Evolutionary conservation across 441 rosid genomes (phyloP).

Genomic region (Corymbia calophylla): DNA sequence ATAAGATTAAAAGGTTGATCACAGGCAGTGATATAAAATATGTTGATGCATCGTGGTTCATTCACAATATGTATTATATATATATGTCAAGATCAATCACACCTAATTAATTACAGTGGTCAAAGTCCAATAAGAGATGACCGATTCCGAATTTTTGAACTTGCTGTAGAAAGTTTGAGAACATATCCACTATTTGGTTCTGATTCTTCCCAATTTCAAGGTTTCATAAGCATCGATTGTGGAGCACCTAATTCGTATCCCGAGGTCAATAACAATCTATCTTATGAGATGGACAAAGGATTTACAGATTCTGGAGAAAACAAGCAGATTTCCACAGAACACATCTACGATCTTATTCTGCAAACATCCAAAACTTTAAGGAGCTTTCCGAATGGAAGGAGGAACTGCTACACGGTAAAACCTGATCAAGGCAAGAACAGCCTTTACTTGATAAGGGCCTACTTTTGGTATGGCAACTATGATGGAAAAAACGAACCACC

Average conservation of each 20-base stretch:
- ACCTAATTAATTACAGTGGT: too few species aligned
- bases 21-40: neutral
- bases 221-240: neutral
- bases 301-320: neutral
- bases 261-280: too few species aligned
- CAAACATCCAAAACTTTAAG: neutral
- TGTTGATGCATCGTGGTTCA: neutral
- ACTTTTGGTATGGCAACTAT: neutral
- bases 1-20: neutral
- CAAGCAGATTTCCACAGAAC: neutral
- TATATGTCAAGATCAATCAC: too few species aligned
- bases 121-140: too few species aligned
- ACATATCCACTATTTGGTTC: fast-evolving
- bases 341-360: neutral
- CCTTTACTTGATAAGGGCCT: neutral
- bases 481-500: neutral
- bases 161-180: too few species aligned
- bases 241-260: neutral
- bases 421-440: neutral
- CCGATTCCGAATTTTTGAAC: too few species aligned
- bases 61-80: too few species aligned
- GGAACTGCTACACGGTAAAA: neutral
- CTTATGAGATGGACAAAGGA: neutral
- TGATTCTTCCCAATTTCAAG: fast-evolving
- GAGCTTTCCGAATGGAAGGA: neutral